Conservation (phyloP, 140 eudicot genomes). For the Flaveria floridana region DNA sequence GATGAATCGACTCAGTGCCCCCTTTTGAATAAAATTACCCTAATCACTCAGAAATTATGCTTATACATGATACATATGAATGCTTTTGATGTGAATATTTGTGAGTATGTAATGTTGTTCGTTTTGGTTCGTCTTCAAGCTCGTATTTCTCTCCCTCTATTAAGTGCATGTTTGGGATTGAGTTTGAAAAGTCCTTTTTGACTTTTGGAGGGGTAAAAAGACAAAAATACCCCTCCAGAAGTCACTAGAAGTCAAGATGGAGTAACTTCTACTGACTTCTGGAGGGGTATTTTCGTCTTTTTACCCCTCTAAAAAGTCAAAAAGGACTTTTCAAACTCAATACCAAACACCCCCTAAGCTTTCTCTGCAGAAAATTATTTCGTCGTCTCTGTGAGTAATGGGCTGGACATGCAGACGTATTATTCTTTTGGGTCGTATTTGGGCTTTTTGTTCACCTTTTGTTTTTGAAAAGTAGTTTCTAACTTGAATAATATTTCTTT, state of each 20-base stretch:
- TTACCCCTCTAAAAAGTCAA: no score
- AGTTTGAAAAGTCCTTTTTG: no score
- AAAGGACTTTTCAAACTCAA: no score
- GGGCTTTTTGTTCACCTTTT: slow-evolving; percentile 15
- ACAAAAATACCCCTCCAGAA: no score
- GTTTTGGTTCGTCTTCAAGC: slow-evolving; percentile 54
- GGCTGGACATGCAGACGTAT: slow-evolving; percentile 60
- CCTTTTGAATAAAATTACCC: neutral
- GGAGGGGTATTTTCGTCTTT: no score
- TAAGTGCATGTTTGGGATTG: no score
- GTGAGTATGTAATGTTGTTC: slow-evolving; percentile 30
- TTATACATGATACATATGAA: slow-evolving; percentile 17
- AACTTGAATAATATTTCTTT: neutral
- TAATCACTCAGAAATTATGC: slow-evolving; percentile 20
- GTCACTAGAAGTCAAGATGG: no score
- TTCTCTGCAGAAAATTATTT: slow-evolving; percentile 35
- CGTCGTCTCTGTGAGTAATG: slow-evolving; percentile 40
- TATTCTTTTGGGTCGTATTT: neutral
- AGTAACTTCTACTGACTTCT: no score
- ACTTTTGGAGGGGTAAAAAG: no score
- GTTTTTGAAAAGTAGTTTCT: neutral
- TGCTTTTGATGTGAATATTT: slow-evolving; percentile 18
- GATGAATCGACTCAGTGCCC: slow-evolving; percentile 27
- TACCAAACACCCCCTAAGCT: no score
- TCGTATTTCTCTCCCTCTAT: slow-evolving; percentile 28